phyloP scores from a whole-genome alignment of 768 basidiomycete species.

The Daedaleopsis sinensis region DNA sequence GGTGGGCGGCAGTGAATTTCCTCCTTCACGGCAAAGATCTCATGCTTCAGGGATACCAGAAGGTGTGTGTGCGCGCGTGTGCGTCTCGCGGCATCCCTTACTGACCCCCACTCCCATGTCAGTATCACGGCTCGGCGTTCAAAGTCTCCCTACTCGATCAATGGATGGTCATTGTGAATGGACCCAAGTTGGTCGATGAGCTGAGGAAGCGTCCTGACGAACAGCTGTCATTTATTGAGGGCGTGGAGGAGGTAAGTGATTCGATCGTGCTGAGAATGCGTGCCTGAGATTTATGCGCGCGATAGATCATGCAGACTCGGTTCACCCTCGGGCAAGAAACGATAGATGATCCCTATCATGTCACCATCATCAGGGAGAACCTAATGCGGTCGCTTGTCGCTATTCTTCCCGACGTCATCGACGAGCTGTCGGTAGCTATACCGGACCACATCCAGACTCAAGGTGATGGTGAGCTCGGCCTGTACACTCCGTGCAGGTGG shows the following conservation, averaged over 20 bases:
- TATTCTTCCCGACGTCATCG: conserved; percentile 26
- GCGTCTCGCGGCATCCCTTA: not conserved
- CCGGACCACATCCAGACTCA: conserved; percentile 34
- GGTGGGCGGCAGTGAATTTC: conserved; percentile 13
- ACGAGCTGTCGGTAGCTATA: conserved; percentile 29
- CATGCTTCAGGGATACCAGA: conserved; percentile 23
- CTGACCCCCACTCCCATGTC: not conserved
- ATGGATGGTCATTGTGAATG: conserved; percentile 51
- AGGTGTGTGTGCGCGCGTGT: not conserved
- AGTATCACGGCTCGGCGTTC: conserved; percentile 34
- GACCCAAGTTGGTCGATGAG: conserved; percentile 50
- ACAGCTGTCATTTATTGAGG: conserved; percentile 46
- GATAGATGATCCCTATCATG: conserved; percentile 24
- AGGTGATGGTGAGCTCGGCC: conserved; percentile 18
- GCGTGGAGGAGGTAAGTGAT: conserved; percentile 40
- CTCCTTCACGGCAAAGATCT: conserved; percentile 10
- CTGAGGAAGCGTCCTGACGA: conserved; percentile 49
- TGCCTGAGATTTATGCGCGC: not conserved
- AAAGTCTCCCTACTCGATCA: conserved; percentile 46
- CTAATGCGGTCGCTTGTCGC: conserved; percentile 30
- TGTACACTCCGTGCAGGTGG: not conserved
- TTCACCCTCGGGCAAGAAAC: conserved; percentile 36
- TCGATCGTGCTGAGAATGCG: not conserved
- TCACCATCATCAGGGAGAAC: conserved; percentile 25
- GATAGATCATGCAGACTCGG: conserved; percentile 34